phyloP scores from a whole-genome alignment of 2,329 filamentous ascomycete species.

The Paracamarosporium sp. region DNA sequence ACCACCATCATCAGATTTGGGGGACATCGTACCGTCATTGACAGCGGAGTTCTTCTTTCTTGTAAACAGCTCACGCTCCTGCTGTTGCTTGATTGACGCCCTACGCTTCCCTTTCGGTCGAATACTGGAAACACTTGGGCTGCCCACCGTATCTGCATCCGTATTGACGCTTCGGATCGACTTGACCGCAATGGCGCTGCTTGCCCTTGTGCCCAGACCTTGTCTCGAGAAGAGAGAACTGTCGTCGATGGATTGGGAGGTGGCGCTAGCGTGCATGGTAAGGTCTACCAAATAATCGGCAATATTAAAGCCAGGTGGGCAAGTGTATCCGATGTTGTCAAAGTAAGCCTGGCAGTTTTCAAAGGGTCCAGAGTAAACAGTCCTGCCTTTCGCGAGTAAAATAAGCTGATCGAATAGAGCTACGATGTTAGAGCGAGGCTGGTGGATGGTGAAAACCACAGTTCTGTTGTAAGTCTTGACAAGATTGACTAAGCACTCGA shows the following conservation, averaged over 20 bases:
- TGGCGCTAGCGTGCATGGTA: constrained; percentile 88
- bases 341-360: constrained; percentile 90
- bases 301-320: constrained; percentile 97
- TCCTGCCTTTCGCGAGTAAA: constrained; percentile 84
- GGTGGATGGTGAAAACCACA: constrained; percentile 97
- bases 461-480: constrained; percentile 97
- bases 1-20: constrained; percentile 69
- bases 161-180: constrained; percentile 84
- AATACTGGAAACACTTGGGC: constrained; percentile 65
- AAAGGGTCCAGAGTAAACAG: constrained; percentile 94
- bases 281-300: constrained; percentile 97
- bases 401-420: constrained; percentile 95
- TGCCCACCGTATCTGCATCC: constrained; percentile 66
- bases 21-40: constrained; percentile 61
- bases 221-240: constrained; percentile 67
- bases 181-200: constrained; percentile 87
- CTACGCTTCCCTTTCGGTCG: constrained; percentile 74
- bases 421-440: constrained; percentile 97
- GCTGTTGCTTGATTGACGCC: constrained; percentile 81
- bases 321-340: constrained; percentile 87
- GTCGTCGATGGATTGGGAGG: constrained; percentile 60
- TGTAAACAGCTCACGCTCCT: constrained; percentile 90
- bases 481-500: constrained; percentile 92
- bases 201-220: constrained; percentile 75
- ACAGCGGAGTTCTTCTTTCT: constrained; percentile 70